Base-by-base conservation (phyloP, 768 basidiomycete genomes). In the Pleurotus pulmonarius region DNA sequence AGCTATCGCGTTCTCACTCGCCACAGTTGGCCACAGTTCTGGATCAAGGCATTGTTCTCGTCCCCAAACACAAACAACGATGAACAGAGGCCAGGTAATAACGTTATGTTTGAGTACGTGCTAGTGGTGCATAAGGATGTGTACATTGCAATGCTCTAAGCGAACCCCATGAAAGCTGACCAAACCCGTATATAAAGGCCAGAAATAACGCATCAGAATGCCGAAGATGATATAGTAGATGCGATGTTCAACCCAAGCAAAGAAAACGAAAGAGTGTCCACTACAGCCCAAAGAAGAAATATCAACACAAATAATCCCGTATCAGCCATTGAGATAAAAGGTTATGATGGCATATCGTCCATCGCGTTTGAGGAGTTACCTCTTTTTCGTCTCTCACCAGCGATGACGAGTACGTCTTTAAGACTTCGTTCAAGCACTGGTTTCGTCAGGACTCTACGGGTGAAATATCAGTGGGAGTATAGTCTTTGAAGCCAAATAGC, bases 401-500 rank as follows among this genome's bases (percentile, higher is more conserved):
- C 81, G 44, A 70, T 61, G 20, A 73, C 62, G n/a, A 82, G 64
- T 55, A 79, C 74, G 40, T 77, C 73, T 61, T 71, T 65, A 22
- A 82, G 67, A 57, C 73, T 76, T 55, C 74, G 78, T 70, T 90
- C 88, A 20, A 86, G 75, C 2, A 92, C 90, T 0, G 91, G 90
- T 70, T 92, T 92, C 46, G 88, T 91, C 58, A 92, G 69, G 13
- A 92, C 83, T 51, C 88, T 90, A 55, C 12, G 57, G 56, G 25
- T 47, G 18, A 15, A 56, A 4, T 3, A 3, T 34, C 29, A 34
- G 29, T 11, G 29, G 29, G 11, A 11, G 11, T 34, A 34, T 9
- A 34, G 9, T 11, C 29, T 34, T 34, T 34, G 29, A 29, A 11
- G 9, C 9, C 29, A 58, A 18, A 49, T 3, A 18, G 73, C 84